phyloP scores from a whole-genome alignment of 495 filamentous ascomycete species.

The Xylaria sp. region DNA sequence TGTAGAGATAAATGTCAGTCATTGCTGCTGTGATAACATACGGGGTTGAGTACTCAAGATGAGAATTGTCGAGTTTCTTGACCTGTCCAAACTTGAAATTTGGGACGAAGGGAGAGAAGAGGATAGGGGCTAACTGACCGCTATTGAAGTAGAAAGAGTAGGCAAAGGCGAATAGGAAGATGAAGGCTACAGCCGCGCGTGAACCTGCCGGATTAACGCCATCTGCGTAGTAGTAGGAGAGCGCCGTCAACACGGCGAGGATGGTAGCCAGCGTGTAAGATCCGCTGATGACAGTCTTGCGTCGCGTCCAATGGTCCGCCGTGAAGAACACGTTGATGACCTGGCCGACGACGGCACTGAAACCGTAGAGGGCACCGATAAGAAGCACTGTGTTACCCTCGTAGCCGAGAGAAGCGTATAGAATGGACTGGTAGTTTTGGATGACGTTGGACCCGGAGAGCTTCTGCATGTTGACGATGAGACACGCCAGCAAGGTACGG shows the following conservation, averaged over 20 bases:
- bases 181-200: constrained; percentile 27
- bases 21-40: constrained; percentile 4
- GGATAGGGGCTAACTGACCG: constrained; percentile 11
- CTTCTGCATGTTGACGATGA: constrained; percentile 26
- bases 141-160: constrained; percentile 33
- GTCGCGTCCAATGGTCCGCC: constrained; percentile 26
- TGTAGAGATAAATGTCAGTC: constrained; percentile 1
- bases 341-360: constrained; percentile 30
- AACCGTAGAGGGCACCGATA: constrained; percentile 29
- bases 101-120: neutral
- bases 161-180: constrained; percentile 28
- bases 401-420: constrained; percentile 30
- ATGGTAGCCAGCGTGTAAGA: neutral
- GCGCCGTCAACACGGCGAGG: constrained; percentile 22
- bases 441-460: constrained; percentile 28
- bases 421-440: constrained; percentile 28
- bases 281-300: constrained; percentile 24
- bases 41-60: neutral
- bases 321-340: constrained; percentile 17
- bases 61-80: neutral
- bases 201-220: constrained; percentile 23
- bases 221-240: constrained; percentile 15
- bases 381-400: constrained; percentile 21
- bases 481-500: constrained; percentile 17
- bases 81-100: neutral